phyloP scores from a whole-genome alignment of 345 rosid species.

The Boechera stricta region DNA sequence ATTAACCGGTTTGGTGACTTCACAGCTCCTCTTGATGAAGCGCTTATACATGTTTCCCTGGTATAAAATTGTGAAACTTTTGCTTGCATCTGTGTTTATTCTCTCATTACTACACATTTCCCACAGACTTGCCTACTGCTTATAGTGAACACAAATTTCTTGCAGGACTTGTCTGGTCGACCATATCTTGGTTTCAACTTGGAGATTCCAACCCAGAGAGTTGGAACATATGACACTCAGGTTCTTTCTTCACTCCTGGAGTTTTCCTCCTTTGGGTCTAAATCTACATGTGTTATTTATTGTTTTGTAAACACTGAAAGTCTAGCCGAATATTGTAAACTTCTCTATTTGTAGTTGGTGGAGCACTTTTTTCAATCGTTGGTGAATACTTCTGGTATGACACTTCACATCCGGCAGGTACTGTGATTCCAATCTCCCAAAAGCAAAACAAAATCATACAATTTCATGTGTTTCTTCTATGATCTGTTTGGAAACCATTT shows the following conservation, averaged over 20 bases:
- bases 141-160: conserved; percentile 6
- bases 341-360: conserved; percentile 63
- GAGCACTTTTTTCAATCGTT: conserved; percentile 92
- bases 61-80: conserved; percentile 43
- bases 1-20: conserved; percentile 85
- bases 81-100: background rate
- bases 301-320: conserved; percentile 11
- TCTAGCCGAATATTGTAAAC: background rate
- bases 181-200: conserved; percentile 79
- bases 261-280: conserved; percentile 28
- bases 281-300: background rate
- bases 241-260: conserved; percentile 45
- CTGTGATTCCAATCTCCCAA: background rate
- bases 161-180: conserved; percentile 84
- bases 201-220: conserved; percentile 74
- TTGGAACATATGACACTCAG: conserved; percentile 89
- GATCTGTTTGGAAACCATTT: background rate
- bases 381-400: conserved; percentile 92
- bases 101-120: background rate
- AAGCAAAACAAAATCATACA: background rate
- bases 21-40: conserved; percentile 92
- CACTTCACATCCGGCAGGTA: conserved; percentile 92
- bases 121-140: background rate
- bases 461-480: background rate
- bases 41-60: conserved; percentile 78